phyloP scores from a whole-genome alignment of 164 flowering plant species.

The Nymphaea thermarum region DNA sequence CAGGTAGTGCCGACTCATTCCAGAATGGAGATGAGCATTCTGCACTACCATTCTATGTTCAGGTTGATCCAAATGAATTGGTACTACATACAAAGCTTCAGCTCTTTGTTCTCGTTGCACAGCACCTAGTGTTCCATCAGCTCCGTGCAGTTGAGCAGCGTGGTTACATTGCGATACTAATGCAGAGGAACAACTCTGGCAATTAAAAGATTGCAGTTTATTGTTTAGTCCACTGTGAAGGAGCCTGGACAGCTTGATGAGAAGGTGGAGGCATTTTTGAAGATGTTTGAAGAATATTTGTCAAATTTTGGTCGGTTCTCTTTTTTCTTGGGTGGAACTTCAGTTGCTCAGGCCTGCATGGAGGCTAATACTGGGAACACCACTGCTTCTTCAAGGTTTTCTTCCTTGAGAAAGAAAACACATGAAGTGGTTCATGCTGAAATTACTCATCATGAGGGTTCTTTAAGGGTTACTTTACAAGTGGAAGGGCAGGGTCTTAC shows the following conservation, averaged over 20 bases:
- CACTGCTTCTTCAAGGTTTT: constrained; percentile 76
- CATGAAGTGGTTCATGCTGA: constrained; percentile 38
- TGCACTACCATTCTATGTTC: no score
- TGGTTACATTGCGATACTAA: constrained; percentile 76
- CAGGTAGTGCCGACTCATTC: no score
- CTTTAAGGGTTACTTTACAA: constrained; percentile 21
- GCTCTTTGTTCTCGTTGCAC: constrained; percentile 84
- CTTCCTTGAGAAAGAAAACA: constrained; percentile 70
- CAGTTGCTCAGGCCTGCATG: constrained; percentile 65
- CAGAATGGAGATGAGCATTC: no score
- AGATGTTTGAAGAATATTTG: constrained; percentile 42
- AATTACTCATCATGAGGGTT: constrained; percentile 32
- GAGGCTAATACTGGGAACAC: constrained; percentile 98
- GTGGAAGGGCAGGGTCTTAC: constrained; percentile 33
- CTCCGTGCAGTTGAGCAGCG: constrained; percentile 97
- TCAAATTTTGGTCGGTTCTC: not conserved
- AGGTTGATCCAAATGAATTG: constrained; percentile 82
- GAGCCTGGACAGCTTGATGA: constrained; percentile 64
- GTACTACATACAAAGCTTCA: constrained; percentile 72
- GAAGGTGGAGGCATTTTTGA: constrained; percentile 71
- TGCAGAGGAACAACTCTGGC: constrained; percentile 74
- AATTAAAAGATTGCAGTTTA: constrained; percentile 62
- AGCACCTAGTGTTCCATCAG: constrained; percentile 92
- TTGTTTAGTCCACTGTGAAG: constrained; percentile 84
- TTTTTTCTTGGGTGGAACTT: not conserved